Percentiles rank a stretch among this genome's conserved stretches.
phyloP scores from a whole-genome alignment of 345 rosid genomes.

The Schrenkiella parvula region DNA sequence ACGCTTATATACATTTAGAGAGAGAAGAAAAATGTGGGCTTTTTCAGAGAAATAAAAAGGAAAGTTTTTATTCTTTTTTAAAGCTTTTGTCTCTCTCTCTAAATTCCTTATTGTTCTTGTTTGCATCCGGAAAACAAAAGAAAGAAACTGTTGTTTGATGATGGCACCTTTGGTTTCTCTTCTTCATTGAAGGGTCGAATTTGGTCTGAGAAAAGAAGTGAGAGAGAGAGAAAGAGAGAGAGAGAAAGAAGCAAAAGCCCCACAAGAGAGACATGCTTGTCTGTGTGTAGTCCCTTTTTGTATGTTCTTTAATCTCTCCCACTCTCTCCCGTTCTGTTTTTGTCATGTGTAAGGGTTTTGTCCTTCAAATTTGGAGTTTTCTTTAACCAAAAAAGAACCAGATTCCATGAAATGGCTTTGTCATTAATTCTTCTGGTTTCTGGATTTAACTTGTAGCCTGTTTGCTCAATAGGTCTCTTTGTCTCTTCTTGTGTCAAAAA shows the following conservation, averaged over 20 bases:
- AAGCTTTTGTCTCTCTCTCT: slow-evolving; percentile 20
- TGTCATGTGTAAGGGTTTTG: slow-evolving; percentile 47
- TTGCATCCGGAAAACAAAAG: slow-evolving; percentile 27
- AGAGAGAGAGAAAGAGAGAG: slow-evolving; percentile 21
- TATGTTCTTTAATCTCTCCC: slow-evolving; percentile 29
- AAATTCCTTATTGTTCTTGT: slow-evolving; percentile 25
- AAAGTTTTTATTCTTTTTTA: neutral
- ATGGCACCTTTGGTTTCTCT: slow-evolving; percentile 27
- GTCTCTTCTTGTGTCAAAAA: slow-evolving; percentile 2
- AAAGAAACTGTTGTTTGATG: slow-evolving; percentile 29
- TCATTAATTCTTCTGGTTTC: slow-evolving; percentile 32
- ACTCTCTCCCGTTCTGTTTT: slow-evolving; percentile 21
- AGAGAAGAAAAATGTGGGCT: slow-evolving; percentile 23
- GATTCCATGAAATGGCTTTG: slow-evolving; percentile 39
- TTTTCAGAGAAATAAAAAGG: slow-evolving; percentile 1
- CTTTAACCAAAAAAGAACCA: slow-evolving; percentile 14
- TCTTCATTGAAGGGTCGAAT: slow-evolving; percentile 52
- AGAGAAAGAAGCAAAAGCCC: slow-evolving; percentile 37
- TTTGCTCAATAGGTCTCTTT: slow-evolving; percentile 13
- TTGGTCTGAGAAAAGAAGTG: slow-evolving; percentile 38
- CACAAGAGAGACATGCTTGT: slow-evolving; percentile 42
- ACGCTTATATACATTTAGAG: neutral
- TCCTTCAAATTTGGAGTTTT: slow-evolving; percentile 53
- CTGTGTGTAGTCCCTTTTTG: slow-evolving; percentile 40
- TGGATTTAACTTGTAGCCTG: slow-evolving; percentile 16